Evolutionary conservation across 1,284 basidiomycete species (phyloP).

Genomic region (Dichomitus squalens): DNA sequence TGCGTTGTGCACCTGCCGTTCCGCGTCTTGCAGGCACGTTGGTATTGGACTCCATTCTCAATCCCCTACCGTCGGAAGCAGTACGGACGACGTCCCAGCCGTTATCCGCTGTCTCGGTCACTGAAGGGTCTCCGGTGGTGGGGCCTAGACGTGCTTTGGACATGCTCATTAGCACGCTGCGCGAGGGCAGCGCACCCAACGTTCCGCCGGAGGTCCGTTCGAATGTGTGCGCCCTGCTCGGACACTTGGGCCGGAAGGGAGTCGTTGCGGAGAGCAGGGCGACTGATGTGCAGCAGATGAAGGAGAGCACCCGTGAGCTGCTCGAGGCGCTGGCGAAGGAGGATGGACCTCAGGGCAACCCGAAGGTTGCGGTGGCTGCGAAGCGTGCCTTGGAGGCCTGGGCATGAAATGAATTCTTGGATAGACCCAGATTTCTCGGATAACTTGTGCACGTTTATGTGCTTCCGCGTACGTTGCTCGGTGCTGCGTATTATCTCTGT

Average conservation of each 20-base stretch:
- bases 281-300: conserved; percentile 48
- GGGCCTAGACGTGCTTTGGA: conserved; percentile 59
- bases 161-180: conserved; percentile 61
- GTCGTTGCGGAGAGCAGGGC: conserved; percentile 38
- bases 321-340: conserved; percentile 42
- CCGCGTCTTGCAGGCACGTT: conserved; percentile 48
- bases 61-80: conserved; percentile 50
- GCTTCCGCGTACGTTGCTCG: not conserved
- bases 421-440: too few relatives aligned
- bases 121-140: conserved; percentile 41
- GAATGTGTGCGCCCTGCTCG: conserved; percentile 72
- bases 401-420: conserved; percentile 14
- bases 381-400: conserved; percentile 34
- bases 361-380: conserved; percentile 27
- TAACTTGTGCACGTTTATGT: not conserved
- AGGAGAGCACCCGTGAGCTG: conserved; percentile 50
- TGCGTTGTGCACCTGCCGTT: not conserved
- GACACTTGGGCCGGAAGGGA: conserved; percentile 58
- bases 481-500: not conserved
- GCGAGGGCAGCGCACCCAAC: conserved; percentile 43
- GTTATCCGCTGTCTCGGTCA: conserved; percentile 38
- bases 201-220: conserved; percentile 71
- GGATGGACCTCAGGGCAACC: conserved; percentile 15
- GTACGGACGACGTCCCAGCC: conserved; percentile 40
- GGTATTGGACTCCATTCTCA: conserved; percentile 59